These are phyloP conservation scores for Pilasporangium apinafurcum DNA, from an alignment of 352 stramenopile species.

Conservation along the genomic window DNA sequence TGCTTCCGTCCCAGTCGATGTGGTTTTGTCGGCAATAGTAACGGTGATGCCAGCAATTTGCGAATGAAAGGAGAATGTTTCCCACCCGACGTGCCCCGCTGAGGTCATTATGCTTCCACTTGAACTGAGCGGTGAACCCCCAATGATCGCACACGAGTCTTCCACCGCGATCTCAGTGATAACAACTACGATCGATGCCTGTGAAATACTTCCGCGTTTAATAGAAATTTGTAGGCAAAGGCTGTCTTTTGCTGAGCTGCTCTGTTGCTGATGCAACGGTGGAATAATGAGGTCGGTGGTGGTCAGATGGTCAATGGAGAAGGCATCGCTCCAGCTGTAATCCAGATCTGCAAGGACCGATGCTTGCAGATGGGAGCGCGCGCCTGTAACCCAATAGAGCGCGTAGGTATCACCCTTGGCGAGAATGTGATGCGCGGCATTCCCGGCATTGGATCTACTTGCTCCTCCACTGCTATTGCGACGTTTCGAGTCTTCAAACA, in stretches of 20 bases:
- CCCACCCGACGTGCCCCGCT: conserved; percentile 23
- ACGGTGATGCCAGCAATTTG: conserved; percentile 66
- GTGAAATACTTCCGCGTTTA: conserved; percentile 69
- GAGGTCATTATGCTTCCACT: not conserved
- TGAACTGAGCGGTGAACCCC: conserved; percentile 3
- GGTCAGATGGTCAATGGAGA: conserved; percentile 42
- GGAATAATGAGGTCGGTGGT: conserved; percentile 47
- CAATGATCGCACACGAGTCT: conserved; percentile 7
- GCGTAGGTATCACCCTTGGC: conserved; percentile 65
- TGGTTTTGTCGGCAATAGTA: conserved; percentile 61
- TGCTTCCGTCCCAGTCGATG: conserved; percentile 3
- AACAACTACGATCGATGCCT: conserved; percentile 63
- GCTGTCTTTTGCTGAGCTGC: conserved; percentile 2
- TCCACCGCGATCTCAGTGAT: conserved; percentile 29
- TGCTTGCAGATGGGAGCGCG: conserved; percentile 37
- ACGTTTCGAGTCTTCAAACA: conserved; percentile 35
- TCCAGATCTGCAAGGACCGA: conserved; percentile 46
- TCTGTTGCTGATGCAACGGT: conserved; percentile 18
- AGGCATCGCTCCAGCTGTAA: conserved; percentile 61
- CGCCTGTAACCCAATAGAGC: conserved; percentile 66
- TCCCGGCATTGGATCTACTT: too few species aligned
- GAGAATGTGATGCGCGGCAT: conserved; percentile 69
- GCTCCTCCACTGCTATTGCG: not conserved
- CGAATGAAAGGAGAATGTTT: conserved; percentile 56
- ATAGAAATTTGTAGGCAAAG: conserved; percentile 47